Percentiles rank a stretch among this genome's conserved stretches.
Conservation (phyloP, 495 filamentous ascomycete genomes). For the Hypoxylon rickii region DNA sequence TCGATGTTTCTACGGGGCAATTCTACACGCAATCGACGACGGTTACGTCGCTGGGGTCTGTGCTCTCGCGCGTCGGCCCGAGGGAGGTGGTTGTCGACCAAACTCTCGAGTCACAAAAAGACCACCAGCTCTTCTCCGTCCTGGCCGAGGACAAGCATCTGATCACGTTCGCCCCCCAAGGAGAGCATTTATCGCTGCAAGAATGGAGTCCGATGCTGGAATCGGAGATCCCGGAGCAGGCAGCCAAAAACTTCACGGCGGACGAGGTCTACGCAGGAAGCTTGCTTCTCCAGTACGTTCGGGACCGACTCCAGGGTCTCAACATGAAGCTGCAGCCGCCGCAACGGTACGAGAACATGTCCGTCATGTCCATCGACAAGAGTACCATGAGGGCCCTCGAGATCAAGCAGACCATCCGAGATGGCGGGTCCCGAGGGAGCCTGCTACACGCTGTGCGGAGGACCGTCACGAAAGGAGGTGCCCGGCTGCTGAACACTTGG, state of each 20-base stretch:
- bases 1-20: conserved; percentile 91
- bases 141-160: conserved; percentile 62
- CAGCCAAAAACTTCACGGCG: conserved; percentile 46
- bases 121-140: conserved; percentile 48
- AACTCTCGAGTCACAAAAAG: conserved; percentile 53
- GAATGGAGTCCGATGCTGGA: conserved; percentile 81
- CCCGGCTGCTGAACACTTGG: conserved; percentile 78
- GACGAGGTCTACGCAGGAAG: conserved; percentile 70
- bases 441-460: conserved; percentile 84
- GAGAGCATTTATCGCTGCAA: conserved; percentile 56
- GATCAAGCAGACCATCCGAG: conserved; percentile 80
- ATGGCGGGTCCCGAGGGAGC: conserved; percentile 76
- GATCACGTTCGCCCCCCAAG: conserved; percentile 57
- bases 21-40: conserved; percentile 88
- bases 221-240: conserved; percentile 56
- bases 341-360: conserved; percentile 66
- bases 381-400: conserved; percentile 89
- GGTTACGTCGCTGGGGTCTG: conserved; percentile 70
- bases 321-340: conserved; percentile 87
- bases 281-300: conserved; percentile 80
- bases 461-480: conserved; percentile 89
- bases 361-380: conserved; percentile 89
- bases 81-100: conserved; percentile 82
- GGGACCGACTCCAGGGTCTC: conserved; percentile 73
- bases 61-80: conserved; percentile 79